phyloP scores from a whole-genome alignment of 768 basidiomycete genomes.

The Cystofilobasidium bisporidii region DNA sequence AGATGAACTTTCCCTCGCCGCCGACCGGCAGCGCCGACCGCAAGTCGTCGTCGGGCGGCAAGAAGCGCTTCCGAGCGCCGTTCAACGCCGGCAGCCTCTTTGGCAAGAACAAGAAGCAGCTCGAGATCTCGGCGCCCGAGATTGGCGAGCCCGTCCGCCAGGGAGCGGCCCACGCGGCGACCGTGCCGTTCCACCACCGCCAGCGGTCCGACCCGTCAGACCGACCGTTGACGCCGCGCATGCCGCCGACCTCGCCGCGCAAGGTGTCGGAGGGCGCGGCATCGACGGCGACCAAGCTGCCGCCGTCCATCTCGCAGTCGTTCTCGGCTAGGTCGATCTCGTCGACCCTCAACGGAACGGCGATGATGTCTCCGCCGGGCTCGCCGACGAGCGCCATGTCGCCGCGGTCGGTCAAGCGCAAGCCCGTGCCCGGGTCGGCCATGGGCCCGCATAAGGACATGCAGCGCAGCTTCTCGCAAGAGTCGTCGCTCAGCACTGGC shows the following conservation, averaged over 20 bases:
- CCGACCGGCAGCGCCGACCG: neutral
- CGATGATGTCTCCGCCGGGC: neutral
- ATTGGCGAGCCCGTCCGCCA: neutral
- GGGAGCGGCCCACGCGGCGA: neutral
- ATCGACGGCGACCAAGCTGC: neutral
- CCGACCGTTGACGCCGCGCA: neutral
- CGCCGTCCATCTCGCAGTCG: slow-evolving; percentile 1
- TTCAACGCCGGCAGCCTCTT: neutral
- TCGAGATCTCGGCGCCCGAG: slow-evolving; percentile 5
- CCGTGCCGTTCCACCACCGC: slow-evolving; percentile 4
- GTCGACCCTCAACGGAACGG: neutral
- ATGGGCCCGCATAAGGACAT: neutral
- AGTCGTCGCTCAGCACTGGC: neutral
- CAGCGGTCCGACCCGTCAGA: neutral
- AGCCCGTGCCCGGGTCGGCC: neutral
- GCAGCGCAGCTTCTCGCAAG: slow-evolving; percentile 1
- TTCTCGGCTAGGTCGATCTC: neutral
- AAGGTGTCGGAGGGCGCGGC: neutral
- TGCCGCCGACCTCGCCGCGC: neutral
- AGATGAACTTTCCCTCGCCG: slow-evolving; percentile 4
- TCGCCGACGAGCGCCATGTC: slow-evolving; percentile 9
- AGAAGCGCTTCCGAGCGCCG: slow-evolving; percentile 3
- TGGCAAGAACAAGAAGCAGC: slow-evolving; percentile 10
- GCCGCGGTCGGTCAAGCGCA: slow-evolving; percentile 4
- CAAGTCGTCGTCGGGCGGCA: slow-evolving; percentile 3